Evolutionary conservation across 1,284 basidiomycete species (phyloP).

Genomic region (Leucoagaricus sp.): DNA sequence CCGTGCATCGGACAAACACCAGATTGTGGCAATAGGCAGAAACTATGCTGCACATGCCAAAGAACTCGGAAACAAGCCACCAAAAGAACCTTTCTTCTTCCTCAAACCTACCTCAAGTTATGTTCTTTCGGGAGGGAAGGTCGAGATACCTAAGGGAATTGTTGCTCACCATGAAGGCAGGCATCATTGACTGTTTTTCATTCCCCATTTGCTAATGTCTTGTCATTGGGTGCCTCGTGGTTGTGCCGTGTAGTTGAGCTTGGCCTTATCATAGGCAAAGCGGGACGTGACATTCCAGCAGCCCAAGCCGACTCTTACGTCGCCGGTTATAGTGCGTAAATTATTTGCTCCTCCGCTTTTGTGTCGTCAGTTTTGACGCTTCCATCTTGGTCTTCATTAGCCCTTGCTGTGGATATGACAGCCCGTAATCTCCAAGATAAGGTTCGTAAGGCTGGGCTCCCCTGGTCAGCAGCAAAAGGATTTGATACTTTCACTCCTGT

Average conservation of each 20-base stretch:
- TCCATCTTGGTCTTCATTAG: constrained; percentile 41
- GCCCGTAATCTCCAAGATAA: constrained; percentile 94
- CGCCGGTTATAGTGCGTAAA: constrained; percentile 80
- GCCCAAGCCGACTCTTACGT: constrained; percentile 77
- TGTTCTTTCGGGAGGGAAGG: constrained; percentile 64
- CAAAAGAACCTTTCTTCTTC: constrained; percentile 98
- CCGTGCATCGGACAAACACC: background rate
- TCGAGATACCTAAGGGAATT: constrained; percentile 89
- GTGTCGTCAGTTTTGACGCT: background rate
- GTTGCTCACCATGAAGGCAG: constrained; percentile 90
- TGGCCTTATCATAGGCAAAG: constrained; percentile 91
- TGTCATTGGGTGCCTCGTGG: no score
- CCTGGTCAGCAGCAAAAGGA: constrained; percentile 93
- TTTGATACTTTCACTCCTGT: constrained; percentile 91
- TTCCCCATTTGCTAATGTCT: no score
- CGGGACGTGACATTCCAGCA: constrained; percentile 79
- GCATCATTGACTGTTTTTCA: constrained; percentile 21
- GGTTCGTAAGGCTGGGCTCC: constrained; percentile 90
- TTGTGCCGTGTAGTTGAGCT: constrained; percentile 82
- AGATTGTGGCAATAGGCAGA: constrained; percentile 91
- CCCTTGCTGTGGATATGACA: constrained; percentile 94
- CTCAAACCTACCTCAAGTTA: constrained; percentile 95
- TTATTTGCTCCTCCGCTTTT: background rate
- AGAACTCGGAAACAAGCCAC: constrained; percentile 88
- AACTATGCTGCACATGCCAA: constrained; percentile 88